Conservation (phyloP, 805 yeast species). For the Teunomyces pallodes region DNA sequence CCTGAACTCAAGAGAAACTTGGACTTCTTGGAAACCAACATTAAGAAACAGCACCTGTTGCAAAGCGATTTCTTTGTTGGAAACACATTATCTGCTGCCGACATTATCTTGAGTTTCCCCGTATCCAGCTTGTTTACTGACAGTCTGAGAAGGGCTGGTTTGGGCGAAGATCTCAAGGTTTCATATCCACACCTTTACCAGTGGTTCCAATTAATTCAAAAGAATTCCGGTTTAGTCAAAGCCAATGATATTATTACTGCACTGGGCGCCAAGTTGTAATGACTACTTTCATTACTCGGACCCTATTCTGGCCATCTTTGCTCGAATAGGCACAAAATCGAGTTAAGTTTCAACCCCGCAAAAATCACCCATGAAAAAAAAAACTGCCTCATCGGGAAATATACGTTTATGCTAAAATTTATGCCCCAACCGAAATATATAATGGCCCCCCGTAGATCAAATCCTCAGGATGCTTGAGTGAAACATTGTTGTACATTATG, state of each 20-base stretch:
- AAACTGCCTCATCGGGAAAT: not conserved
- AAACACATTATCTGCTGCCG: conserved; percentile 36
- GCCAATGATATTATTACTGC: conserved; percentile 11
- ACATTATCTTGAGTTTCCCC: conserved; percentile 37
- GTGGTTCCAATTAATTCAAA: conserved; percentile 18
- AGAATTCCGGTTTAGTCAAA: conserved; percentile 13
- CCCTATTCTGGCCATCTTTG: no score
- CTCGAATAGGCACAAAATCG: no score
- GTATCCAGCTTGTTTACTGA: conserved; percentile 16
- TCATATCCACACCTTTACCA: conserved; percentile 21
- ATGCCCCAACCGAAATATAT: not conserved
- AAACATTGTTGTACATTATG: not conserved
- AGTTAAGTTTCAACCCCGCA: no score
- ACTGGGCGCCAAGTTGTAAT: conserved; percentile 1
- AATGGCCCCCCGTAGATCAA: not conserved
- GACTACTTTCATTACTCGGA: no score
- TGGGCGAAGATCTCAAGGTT: conserved; percentile 5
- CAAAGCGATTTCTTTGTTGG: conserved; percentile 29
- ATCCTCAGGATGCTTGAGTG: not conserved
- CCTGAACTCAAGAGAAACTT: conserved; percentile 23
- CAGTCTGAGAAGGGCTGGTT: not conserved
- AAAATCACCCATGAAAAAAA: not conserved
- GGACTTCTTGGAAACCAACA: conserved; percentile 26
- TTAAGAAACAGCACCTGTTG: conserved; percentile 21
- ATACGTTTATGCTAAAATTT: not conserved